Base-by-base conservation (phyloP, 257 asterid species). In the Avicennia marina region DNA sequence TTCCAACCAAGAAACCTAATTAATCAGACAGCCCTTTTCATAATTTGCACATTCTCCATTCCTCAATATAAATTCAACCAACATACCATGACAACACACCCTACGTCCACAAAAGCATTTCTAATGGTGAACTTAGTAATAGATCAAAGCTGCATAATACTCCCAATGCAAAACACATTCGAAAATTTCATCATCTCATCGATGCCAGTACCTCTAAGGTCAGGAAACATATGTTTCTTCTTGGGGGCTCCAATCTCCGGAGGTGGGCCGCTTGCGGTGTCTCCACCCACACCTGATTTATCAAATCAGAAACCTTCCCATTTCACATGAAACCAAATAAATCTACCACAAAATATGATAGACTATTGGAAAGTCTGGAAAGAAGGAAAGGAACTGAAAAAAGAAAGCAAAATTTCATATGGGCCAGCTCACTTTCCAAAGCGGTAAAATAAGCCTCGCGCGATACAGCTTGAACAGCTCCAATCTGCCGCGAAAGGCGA, bases 391-490 rank as follows among this genome's bases (percentile, higher is more conserved):
- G 17, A 22, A 22, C 18, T 11, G 7, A n/a, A 15, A 31, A 2
- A 11, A 52, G 17, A 16, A 6, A 20, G n/a, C 12, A 53, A 8
- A 56, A 21, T 3, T 32, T 33, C 5, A 4, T 41, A 6, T 2
- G 11, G 15, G 27, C 11, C 9, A 12, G n/a, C 79, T 69, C 71
- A 88, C 96, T 66, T 56, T 88, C 90, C 39, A 65, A 69, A 22
- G 94, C 90, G 0, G 81, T 60, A 19, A 82, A 75, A 71, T 78
- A 82, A 12, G 90, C 89, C 44, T 88, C 96, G 9, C 94, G 82
- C 18, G 95, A 71, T 13, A 82, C 85, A 17, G 96, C 95, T 64
- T 88, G 96, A 58, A 73, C 64, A 21, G 95, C 96, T 41, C 96
- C 96, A 57, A 88, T 80, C 96, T 88, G 80, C 62, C 22, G n/a